These are phyloP conservation scores for Chlamydomonas sp. DNA, from an alignment of 139 green algal species.

Conservation along the genomic window DNA sequence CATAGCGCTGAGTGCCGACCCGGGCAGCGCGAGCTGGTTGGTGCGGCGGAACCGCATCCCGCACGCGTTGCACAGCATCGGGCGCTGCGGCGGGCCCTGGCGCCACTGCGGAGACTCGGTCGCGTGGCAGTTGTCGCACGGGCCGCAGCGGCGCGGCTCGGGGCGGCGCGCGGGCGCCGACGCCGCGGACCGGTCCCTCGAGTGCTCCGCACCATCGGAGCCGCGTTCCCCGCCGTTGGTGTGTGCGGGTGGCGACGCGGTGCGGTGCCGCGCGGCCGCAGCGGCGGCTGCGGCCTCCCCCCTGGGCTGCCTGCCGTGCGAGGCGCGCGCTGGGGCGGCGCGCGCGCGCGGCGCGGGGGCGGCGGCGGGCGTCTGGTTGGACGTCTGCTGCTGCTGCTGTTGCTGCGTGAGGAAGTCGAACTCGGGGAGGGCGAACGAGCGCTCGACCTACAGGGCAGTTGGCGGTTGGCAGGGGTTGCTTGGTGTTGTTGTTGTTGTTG, in stretches of 20 bases:
- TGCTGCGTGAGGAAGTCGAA: too few species aligned
- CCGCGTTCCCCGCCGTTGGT: neutral
- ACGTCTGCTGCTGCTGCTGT: too few species aligned
- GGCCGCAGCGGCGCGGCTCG: neutral
- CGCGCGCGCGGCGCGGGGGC: too few species aligned
- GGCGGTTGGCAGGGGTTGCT: too few species aligned
- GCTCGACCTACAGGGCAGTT: too few species aligned
- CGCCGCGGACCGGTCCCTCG: too few species aligned
- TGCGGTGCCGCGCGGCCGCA: neutral
- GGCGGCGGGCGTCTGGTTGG: too few species aligned
- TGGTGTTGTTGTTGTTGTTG: too few species aligned
- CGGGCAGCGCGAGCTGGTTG: slow-evolving; percentile 14
- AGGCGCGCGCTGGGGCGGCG: too few species aligned
- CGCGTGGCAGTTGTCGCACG: neutral
- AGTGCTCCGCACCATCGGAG: neutral
- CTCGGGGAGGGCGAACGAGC: too few species aligned
- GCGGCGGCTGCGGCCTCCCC: neutral
- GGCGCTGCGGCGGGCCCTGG: slow-evolving; percentile 40
- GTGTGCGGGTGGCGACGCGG: neutral
- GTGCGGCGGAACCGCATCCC: slow-evolving; percentile 48
- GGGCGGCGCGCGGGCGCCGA: neutral
- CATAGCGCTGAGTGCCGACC: too few species aligned
- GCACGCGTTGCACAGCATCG: slow-evolving; percentile 55
- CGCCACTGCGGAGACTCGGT: slow-evolving; percentile 43
- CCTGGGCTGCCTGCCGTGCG: neutral